phyloP scores from a whole-genome alignment of 108 stramenopile genomes.

The Tribonema minus region DNA sequence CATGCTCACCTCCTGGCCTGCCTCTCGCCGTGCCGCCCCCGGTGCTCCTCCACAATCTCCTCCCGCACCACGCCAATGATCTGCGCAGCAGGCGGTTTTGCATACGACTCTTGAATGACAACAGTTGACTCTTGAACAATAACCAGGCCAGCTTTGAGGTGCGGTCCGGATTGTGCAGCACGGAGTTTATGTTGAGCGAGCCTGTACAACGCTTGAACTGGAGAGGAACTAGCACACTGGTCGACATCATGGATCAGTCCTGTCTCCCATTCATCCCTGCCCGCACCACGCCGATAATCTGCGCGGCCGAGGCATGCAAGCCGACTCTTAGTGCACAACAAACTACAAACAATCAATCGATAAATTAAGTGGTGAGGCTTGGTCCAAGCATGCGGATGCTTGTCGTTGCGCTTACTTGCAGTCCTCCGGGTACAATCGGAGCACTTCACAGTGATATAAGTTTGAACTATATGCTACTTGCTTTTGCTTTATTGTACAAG shows the following conservation, averaged over 20 bases:
- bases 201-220: background rate
- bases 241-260: background rate
- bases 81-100: too few relatives aligned
- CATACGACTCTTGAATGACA: background rate
- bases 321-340: background rate
- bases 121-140: background rate
- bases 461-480: too few relatives aligned
- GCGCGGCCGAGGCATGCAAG: too few relatives aligned
- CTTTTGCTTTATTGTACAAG: too few relatives aligned
- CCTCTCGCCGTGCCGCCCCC: constrained; percentile 9
- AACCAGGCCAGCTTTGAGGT: too few relatives aligned
- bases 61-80: constrained; percentile 34
- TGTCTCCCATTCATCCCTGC: background rate
- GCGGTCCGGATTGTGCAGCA: too few relatives aligned
- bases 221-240: background rate
- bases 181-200: background rate
- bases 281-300: constrained; percentile 31
- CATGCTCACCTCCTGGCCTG: constrained; percentile 5
- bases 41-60: constrained; percentile 41
- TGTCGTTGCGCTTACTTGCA: too few relatives aligned
- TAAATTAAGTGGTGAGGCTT: too few relatives aligned
- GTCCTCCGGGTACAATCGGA: too few relatives aligned
- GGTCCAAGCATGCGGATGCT: too few relatives aligned
- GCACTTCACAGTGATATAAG: too few relatives aligned
- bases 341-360: background rate